Base-by-base conservation (phyloP, 345 rosid genomes). In the Dimocarpus longan region DNA sequence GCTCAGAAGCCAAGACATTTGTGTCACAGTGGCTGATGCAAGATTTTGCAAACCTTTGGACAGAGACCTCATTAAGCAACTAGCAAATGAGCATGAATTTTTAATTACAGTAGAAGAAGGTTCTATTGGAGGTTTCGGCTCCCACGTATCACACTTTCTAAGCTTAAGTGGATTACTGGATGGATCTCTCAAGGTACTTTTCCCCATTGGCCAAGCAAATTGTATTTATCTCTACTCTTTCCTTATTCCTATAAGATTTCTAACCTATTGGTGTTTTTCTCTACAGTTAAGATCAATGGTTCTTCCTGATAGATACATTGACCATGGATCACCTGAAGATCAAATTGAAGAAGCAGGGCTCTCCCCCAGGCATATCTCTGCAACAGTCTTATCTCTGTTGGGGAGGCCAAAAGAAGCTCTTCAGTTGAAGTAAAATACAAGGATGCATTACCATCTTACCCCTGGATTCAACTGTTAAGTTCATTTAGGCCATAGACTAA, bases 11-110 rank as follows among this genome's bases (percentile, higher is more conserved):
- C 82, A 68, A 5, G 89, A 83, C 78, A 70, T 92, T 12, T 70
- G 67, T 32, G 82, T 92, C 32, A 95, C 97, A 6, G 88, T 95
- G 9, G 98, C 93, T 0, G 98, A 95, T 79, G 98, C 98, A 50
- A 88, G 98, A 80, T 95, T 95, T 76, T 95, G 98, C 88, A 95
- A 93, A 81, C 98, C 98, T 8, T 74, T 95, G 76, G 98, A 95
- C 76, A 76, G 82, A 19, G 82, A 83, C 56, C 97, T 95, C 80
- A 89, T 93, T 76, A 86, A 86, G 54, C 85, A 73, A 46, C 64
- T 95, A 78, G 97, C 98, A 56, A 86, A 78, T 5, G 91, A 91
- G 43, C 98, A 93, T 62, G 91, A 95, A 79, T 81, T 93, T 69
- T 86, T 93, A 64, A 85, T 93, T 65, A 93, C 97, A 1, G 91